Base-by-base conservation (phyloP, 495 filamentous ascomycete genomes). In the Geoglossum glabrum region DNA sequence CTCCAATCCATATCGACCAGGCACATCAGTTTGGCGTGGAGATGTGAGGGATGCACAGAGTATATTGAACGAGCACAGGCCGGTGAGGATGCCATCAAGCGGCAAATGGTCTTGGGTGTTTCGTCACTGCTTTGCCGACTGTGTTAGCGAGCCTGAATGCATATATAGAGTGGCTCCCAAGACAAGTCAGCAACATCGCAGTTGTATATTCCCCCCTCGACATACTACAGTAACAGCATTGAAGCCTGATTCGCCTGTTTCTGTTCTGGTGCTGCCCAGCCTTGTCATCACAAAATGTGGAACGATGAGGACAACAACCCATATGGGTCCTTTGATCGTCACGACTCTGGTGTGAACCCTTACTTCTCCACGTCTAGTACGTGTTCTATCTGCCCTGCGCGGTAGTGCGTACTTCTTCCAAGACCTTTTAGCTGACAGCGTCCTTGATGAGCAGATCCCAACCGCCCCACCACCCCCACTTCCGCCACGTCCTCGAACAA, bases 261-360 rank as follows among this genome's bases (percentile, higher is more conserved):
- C 21, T 50, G n/a, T n/a, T 5, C 43, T 50, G 21, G 4, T 50
- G n/a, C 46, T 21, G 46, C n/a, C 11, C n/a, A 25, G 9, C n/a
- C 6, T 13, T 23, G 3, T 8, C 46, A 23, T 50, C 21, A 25
- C 26, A 25, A 50, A 15, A 74, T 74, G 71, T 74, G 71, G 71
- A 69, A 73, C 59, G 71, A 72, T 61, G 71, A 74, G 57, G 71
- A 74, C 61, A 74, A 74, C 64, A 74, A 74, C 58, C 71, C 71
- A 0, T 74, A 74, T 57, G 70, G 68, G 47, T 70, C 71, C 43
- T 72, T 74, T 57, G 67, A 69, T 52, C 71, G 69, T 58, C 68
- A 67, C 59, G 70, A 73, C 57, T 71, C 68, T 31, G 55, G 63
- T 31, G 63, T 62, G 56, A 55, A 62, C 49, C 60, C 64, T 27